Conservation (phyloP, 495 filamentous ascomycete species). For the Penicillium dipodomyicola region DNA sequence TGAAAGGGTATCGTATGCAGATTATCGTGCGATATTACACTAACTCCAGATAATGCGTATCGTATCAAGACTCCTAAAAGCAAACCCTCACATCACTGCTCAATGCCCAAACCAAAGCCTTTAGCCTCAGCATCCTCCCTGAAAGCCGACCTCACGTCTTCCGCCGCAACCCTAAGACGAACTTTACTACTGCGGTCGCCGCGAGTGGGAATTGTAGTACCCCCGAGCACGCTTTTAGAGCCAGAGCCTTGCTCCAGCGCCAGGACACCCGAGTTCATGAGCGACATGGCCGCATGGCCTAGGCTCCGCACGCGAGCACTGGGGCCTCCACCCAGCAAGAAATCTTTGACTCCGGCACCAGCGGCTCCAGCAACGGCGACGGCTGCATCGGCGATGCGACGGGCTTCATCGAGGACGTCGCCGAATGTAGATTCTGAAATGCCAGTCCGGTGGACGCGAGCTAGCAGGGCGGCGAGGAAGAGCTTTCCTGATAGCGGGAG, state of each 20-base stretch:
- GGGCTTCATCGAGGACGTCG: conserved; percentile 90
- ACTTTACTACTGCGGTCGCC: conserved; percentile 86
- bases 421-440: conserved; percentile 81
- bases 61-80: not conserved
- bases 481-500: conserved; percentile 81
- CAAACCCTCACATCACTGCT: conserved; percentile 22
- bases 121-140: conserved; percentile 85
- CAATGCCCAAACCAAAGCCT: conserved; percentile 57
- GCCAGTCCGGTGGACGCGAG: conserved; percentile 76
- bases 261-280: conserved; percentile 84
- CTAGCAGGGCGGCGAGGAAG: conserved; percentile 76
- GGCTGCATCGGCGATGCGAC: conserved; percentile 60
- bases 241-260: conserved; percentile 64
- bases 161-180: conserved; percentile 77
- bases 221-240: conserved; percentile 32
- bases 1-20: conserved; percentile 33
- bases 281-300: conserved; percentile 69
- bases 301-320: conserved; percentile 63
- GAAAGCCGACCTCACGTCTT: conserved; percentile 85
- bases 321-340: conserved; percentile 41
- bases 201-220: conserved; percentile 47
- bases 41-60: conserved; percentile 17
- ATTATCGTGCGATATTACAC: conserved; percentile 13
- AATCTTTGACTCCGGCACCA: conserved; percentile 41
- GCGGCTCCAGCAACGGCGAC: conserved; percentile 48